These are phyloP conservation scores for Cicer yamashitae DNA, from an alignment of 306 rosid genomes.

Conservation along the genomic window DNA sequence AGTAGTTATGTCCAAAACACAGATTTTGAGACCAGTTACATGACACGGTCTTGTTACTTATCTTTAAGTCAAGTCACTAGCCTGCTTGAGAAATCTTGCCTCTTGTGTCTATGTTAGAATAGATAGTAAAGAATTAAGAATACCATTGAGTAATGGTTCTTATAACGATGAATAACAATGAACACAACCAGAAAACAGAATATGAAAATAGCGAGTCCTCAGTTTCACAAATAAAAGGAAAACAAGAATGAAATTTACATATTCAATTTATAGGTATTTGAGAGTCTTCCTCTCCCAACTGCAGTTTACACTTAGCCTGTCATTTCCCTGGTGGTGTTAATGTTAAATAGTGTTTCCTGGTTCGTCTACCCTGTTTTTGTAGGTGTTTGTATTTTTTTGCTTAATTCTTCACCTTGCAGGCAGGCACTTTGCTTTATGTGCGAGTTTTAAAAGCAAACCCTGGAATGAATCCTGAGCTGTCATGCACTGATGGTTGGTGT, in stretches of 20 bases:
- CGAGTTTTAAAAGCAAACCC: conserved; percentile 85
- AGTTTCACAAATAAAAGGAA: too few species aligned
- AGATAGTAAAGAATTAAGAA: background rate
- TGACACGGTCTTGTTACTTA: conserved; percentile 6
- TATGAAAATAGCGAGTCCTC: background rate
- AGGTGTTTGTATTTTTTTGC: conserved; percentile 7
- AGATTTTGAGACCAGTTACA: conserved; percentile 11
- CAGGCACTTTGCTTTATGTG: conserved; percentile 72
- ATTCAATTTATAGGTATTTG: too few species aligned
- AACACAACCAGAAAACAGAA: background rate
- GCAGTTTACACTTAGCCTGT: background rate
- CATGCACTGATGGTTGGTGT: conserved; percentile 87
- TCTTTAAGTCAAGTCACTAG: background rate
- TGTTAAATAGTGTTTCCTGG: conserved; percentile 10
- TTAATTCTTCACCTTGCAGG: conserved; percentile 59
- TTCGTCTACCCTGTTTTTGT: conserved; percentile 19
- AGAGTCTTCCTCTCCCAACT: too few species aligned
- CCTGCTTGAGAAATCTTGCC: conserved; percentile 9
- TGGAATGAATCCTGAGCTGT: conserved; percentile 87
- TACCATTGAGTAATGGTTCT: background rate
- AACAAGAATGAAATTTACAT: too few species aligned
- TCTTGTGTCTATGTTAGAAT: background rate
- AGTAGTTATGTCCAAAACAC: background rate
- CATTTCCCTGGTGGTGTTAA: conserved; percentile 4
- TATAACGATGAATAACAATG: background rate